phyloP scores from a whole-genome alignment of 805 yeast genomes.

The Tetrapisispora fleetii region DNA sequence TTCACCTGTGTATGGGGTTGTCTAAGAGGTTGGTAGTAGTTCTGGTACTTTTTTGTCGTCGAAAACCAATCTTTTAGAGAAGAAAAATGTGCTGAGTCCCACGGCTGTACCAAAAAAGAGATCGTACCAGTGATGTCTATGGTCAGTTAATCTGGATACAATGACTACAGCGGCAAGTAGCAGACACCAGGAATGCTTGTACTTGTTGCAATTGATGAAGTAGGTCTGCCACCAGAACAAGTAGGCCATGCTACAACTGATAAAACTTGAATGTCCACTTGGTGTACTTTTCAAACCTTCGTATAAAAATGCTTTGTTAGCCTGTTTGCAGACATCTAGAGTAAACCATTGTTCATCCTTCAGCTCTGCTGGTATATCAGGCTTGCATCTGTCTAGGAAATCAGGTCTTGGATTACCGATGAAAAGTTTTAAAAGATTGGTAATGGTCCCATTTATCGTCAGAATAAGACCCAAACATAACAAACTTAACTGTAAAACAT shows the following conservation, averaged over 20 bases:
- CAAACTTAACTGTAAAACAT: conserved; percentile 16
- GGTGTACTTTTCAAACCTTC: conserved; percentile 28
- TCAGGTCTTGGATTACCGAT: conserved; percentile 25
- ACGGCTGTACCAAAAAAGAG: conserved; percentile 17
- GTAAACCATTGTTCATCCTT: conserved; percentile 4
- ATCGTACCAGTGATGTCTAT: conserved; percentile 28
- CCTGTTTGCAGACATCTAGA: conserved; percentile 15
- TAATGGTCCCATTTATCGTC: conserved; percentile 18
- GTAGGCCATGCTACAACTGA: conserved; percentile 15
- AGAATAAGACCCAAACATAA: conserved; percentile 14
- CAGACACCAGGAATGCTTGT: conserved; percentile 22
- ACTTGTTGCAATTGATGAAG: conserved; percentile 9
- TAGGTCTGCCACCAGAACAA: conserved; percentile 18
- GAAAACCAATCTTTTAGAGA: conserved; percentile 11
- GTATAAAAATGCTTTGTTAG: conserved; percentile 11
- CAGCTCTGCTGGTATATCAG: conserved; percentile 5
- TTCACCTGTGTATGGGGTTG: too few relatives aligned
- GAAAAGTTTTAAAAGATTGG: conserved; percentile 19
- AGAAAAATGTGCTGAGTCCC: conserved; percentile 9
- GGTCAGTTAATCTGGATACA: conserved; percentile 22
- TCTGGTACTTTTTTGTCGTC: background rate
- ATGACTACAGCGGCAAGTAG: conserved; percentile 17
- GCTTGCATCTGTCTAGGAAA: conserved; percentile 23
- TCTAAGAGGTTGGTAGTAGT: background rate
- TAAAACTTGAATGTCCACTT: conserved; percentile 26